Percentiles rank a stretch among this genome's conserved stretches.
These are phyloP conservation scores for Ustilago esculenta DNA, from an alignment of 1,284 basidiomycete species.

Conservation along the genomic window DNA sequence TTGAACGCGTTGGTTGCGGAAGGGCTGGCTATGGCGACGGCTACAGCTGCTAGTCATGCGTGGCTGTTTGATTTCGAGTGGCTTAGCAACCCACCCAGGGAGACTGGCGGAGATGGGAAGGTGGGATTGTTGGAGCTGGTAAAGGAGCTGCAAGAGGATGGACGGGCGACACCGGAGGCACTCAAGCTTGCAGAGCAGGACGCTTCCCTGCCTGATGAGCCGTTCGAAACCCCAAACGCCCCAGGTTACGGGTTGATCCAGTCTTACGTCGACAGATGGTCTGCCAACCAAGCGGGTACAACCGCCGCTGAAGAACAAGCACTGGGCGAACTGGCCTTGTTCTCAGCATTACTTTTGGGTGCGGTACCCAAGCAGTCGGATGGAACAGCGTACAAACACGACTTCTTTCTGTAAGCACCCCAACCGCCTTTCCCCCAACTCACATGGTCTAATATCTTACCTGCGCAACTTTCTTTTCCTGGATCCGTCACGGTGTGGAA, in stretches of 20 bases:
- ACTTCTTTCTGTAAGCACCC: conserved; percentile 50
- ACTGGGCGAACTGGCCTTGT: conserved; percentile 19
- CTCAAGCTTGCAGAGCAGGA: conserved; percentile 11
- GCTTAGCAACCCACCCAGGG: background rate
- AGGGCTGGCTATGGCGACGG: conserved; percentile 50
- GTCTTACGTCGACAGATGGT: conserved; percentile 29
- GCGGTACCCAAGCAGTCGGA: conserved; percentile 14
- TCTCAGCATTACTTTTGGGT: conserved; percentile 27
- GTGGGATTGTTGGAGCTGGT: conserved; percentile 18
- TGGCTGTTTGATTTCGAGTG: conserved; percentile 33
- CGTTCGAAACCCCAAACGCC: conserved; percentile 5
- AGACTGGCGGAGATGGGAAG: background rate
- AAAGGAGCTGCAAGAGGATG: conserved; percentile 15
- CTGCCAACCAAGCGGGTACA: background rate
- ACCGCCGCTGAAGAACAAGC: background rate
- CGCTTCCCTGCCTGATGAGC: conserved; percentile 11
- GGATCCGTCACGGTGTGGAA: background rate
- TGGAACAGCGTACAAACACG: conserved; percentile 18
- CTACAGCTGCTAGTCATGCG: conserved; percentile 7
- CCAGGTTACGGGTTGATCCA: conserved; percentile 13
- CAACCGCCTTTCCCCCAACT: too few relatives aligned
- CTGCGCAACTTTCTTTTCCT: background rate
- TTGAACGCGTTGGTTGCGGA: conserved; percentile 58
- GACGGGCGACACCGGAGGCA: background rate
- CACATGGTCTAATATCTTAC: background rate